Base-by-base conservation (phyloP, 1,284 basidiomycete genomes). In the Cutaneotrichosporon spelunceum region DNA sequence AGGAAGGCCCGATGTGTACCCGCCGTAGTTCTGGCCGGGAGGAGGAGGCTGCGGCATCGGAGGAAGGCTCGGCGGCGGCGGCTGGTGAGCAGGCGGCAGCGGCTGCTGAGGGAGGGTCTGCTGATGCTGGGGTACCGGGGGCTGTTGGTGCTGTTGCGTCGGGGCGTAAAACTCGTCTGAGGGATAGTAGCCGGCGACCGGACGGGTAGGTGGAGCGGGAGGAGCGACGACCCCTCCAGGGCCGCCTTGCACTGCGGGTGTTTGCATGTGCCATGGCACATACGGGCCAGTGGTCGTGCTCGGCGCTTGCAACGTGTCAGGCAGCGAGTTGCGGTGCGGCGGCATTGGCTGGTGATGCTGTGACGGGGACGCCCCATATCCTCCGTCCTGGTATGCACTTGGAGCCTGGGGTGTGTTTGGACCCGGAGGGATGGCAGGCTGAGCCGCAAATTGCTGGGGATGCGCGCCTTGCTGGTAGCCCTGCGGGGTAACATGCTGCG, bases 191-290 rank as follows among this genome's bases (percentile, higher is more conserved):
- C 73, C 74, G 0, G 70, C 72, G 14, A 58, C 44, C 2, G 58
- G 56, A 13, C 58, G 59, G 27, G 60, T 65, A 4, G 70, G 67
- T 14, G 61, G 68, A 21, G 60, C 45, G 13, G 71, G 71, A 10
- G 49, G 49, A 27, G n/a, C 27, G 8, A 53, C 36, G 7, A 30
- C 39, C 8, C 24, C 27, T 23, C 21, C 36, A 16, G 34, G 42
- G 19, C 24, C 24, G 3, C 16, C 45, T 2, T 24, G 33, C 30
- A 59, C 44, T 53, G 61, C 56, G 60, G 72, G 26, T 1, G 75
- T 76, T 61, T 78, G 76, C 66, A 74, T 73, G 59, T 74, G 71
- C 76, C 76, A 78, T 0, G 76, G 76, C 3, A 76, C 74, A 49
- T 76, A 75, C 3, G 68, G 65, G 24, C 68, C 65, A 2, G 66